phyloP scores from a whole-genome alignment of 2,329 filamentous ascomycete genomes.

The Drechslerella dactyloides region DNA sequence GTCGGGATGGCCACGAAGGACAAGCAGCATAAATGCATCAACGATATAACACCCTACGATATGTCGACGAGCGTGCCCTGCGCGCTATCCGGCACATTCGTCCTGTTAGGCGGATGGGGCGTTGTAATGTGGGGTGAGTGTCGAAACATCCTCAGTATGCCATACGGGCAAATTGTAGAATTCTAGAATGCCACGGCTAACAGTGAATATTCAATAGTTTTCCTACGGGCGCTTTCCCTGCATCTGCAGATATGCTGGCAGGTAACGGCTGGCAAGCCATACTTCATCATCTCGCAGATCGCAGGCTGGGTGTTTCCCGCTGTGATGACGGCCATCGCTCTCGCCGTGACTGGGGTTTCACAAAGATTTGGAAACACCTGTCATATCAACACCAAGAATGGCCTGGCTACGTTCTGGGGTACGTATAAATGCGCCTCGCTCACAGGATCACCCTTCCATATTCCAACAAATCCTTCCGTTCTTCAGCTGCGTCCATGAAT shows the following conservation, averaged over 20 bases:
- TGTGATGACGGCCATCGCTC: slow-evolving; percentile 74
- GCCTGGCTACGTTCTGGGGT: slow-evolving; percentile 64
- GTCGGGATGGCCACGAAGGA: slow-evolving; percentile 17
- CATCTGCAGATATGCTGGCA: slow-evolving; percentile 99
- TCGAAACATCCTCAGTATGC: background rate
- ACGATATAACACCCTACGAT: slow-evolving; percentile 89
- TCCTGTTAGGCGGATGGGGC: slow-evolving; percentile 84
- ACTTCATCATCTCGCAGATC: slow-evolving; percentile 83
- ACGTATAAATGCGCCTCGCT: slow-evolving; percentile 3
- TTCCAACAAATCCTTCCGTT: no score
- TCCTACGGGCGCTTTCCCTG: slow-evolving; percentile 85
- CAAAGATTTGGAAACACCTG: slow-evolving; percentile 91
- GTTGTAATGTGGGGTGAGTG: slow-evolving; percentile 78
- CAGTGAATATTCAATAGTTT: slow-evolving; percentile 62
- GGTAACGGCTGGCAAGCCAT: slow-evolving; percentile 81
- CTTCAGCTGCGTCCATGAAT: background rate
- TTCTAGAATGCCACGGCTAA: no score
- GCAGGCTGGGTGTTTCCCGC: slow-evolving; percentile 84
- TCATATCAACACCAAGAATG: slow-evolving; percentile 90
- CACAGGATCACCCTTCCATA: slow-evolving; percentile 15
- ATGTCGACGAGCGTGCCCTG: slow-evolving; percentile 84
- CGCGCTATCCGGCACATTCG: slow-evolving; percentile 83
- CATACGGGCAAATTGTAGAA: background rate
- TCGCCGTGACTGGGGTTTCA: slow-evolving; percentile 87
- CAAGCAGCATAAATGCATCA: slow-evolving; percentile 69